These are phyloP conservation scores for Sphaceloma murrayae DNA, from an alignment of 2,329 filamentous ascomycete species.

Conservation along the genomic window DNA sequence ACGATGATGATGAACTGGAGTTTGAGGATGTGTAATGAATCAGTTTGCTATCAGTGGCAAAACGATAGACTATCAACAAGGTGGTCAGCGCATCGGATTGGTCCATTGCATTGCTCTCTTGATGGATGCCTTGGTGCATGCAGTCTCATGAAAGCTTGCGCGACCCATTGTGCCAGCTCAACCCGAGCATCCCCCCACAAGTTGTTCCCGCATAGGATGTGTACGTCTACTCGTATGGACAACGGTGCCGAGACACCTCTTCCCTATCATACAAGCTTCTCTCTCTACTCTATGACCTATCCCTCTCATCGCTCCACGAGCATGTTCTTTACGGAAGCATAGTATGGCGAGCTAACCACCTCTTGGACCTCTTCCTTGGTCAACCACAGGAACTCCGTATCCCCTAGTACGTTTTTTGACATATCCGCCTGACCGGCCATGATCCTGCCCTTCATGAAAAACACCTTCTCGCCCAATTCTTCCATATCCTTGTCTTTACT, in stretches of 20 bases:
- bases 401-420: conserved; percentile 57
- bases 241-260: too few relatives aligned
- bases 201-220: too few relatives aligned
- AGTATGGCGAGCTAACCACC: conserved; percentile 60
- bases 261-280: too few relatives aligned
- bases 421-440: conserved; percentile 93
- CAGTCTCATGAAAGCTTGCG: too few relatives aligned
- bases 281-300: too few relatives aligned
- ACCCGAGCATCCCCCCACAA: too few relatives aligned
- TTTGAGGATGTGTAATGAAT: conserved; percentile 35
- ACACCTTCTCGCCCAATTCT: conserved; percentile 66
- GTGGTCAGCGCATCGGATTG: too few relatives aligned
- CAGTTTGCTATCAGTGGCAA: background rate
- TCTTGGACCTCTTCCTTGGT: conserved; percentile 76
- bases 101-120: too few relatives aligned
- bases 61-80: background rate
- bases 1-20: conserved; percentile 40
- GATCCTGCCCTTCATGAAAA: conserved; percentile 93
- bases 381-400: conserved; percentile 85
- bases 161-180: background rate
- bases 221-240: too few relatives aligned
- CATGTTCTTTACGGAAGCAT: conserved; percentile 68
- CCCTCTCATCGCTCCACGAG: conserved; percentile 60
- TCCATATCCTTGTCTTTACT: conserved; percentile 27
- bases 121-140: too few relatives aligned